These are phyloP conservation scores for Tricharina praecox DNA, from an alignment of 495 filamentous ascomycete genomes.

Conservation along the genomic window DNA sequence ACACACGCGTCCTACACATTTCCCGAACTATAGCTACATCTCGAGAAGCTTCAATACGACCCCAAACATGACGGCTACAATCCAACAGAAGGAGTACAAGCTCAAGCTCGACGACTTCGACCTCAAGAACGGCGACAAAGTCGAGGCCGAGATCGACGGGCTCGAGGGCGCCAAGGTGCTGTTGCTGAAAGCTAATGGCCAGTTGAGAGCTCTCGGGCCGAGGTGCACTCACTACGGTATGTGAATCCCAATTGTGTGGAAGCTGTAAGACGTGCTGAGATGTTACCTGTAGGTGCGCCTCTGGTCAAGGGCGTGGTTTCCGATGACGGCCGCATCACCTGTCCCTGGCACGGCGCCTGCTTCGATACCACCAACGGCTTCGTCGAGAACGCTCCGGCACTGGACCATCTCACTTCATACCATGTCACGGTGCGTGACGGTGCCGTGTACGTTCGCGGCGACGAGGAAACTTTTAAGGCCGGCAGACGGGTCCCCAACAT, in stretches of 20 bases:
- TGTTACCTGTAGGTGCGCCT: slow-evolving; percentile 42
- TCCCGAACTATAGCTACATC: too few species aligned
- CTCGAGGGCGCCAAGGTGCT: slow-evolving; percentile 71
- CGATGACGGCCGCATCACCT: slow-evolving; percentile 66
- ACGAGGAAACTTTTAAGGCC: slow-evolving; percentile 61
- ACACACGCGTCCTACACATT: too few species aligned
- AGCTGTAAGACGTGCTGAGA: background rate
- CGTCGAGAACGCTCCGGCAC: slow-evolving; percentile 78
- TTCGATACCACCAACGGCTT: slow-evolving; percentile 81
- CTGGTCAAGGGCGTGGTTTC: slow-evolving; percentile 68
- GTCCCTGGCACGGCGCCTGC: slow-evolving; percentile 65
- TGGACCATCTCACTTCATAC: slow-evolving; percentile 67
- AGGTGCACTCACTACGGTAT: slow-evolving; percentile 66
- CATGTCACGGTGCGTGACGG: slow-evolving; percentile 62
- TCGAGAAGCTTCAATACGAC: too few species aligned
- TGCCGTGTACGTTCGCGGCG: slow-evolving; percentile 66
- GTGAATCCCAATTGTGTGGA: background rate
- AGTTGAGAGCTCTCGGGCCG: slow-evolving; percentile 61
- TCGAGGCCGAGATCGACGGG: slow-evolving; percentile 79
- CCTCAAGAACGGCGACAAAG: slow-evolving; percentile 61
- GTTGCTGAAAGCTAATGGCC: slow-evolving; percentile 55
- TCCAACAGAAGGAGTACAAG: slow-evolving; percentile 5
- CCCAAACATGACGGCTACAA: slow-evolving; percentile 11
- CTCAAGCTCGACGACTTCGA: background rate
- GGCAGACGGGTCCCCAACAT: slow-evolving; percentile 54